Conservation (phyloP, 2,329 filamentous ascomycete species). For the Talaromyces sp. region DNA sequence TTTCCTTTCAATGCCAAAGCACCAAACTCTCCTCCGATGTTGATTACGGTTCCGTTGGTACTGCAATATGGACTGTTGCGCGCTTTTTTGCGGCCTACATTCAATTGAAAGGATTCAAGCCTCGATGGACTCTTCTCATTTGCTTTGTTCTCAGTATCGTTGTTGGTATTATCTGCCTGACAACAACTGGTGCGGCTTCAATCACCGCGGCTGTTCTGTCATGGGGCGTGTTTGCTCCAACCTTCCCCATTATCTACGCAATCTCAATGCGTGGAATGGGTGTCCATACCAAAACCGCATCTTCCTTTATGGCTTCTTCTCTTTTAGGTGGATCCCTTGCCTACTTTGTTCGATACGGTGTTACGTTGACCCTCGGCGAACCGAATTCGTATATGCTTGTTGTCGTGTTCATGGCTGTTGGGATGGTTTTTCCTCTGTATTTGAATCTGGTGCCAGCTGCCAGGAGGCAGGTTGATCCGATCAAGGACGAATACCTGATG, state of each 20-base stretch:
- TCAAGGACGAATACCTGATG: slow-evolving; percentile 26
- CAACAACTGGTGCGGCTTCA: slow-evolving; percentile 37
- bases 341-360: background rate
- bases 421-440: slow-evolving; percentile 49
- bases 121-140: slow-evolving; percentile 50
- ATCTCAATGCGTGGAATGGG: slow-evolving; percentile 54
- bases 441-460: slow-evolving; percentile 45
- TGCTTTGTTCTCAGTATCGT: slow-evolving; percentile 50
- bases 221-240: slow-evolving; percentile 55
- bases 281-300: slow-evolving; percentile 52
- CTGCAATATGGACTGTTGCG: slow-evolving; percentile 53
- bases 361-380: background rate
- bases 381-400: slow-evolving; percentile 19
- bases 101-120: slow-evolving; percentile 48
- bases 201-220: slow-evolving; percentile 46
- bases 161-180: slow-evolving; percentile 48
- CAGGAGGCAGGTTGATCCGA: slow-evolving; percentile 47
- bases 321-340: slow-evolving; percentile 42
- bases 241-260: slow-evolving; percentile 55
- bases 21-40: background rate
- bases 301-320: slow-evolving; percentile 48
- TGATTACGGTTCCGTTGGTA: background rate
- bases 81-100: slow-evolving; percentile 52
- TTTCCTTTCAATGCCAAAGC: background rate
- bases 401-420: slow-evolving; percentile 47